A percentile compares a stretch with the other conserved stretches of the same genome.
Conservation (phyloP, 306 rosid species). For the Medicago truncatula region DNA sequence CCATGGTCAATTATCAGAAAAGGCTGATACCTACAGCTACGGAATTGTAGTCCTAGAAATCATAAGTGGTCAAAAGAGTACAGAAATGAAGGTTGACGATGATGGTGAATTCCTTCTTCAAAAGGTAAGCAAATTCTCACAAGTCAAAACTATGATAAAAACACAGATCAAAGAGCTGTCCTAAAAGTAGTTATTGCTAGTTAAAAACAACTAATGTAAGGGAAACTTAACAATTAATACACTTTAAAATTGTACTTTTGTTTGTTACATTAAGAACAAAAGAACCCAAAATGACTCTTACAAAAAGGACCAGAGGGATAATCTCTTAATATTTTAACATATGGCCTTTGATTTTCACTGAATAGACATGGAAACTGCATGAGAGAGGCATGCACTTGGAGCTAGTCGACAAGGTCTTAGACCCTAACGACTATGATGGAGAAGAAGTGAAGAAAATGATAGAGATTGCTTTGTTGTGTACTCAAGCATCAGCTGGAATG, state of each 20-base stretch:
- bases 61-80: conserved; percentile 61
- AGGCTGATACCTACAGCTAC: conserved; percentile 71
- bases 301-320: not conserved
- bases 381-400: conserved; percentile 52
- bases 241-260: too few species aligned
- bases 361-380: conserved; percentile 64
- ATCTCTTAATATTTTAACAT: not conserved
- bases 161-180: not conserved
- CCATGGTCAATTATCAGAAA: conserved; percentile 75
- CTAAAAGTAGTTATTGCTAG: not conserved
- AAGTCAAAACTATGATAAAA: not conserved
- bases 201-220: too few species aligned
- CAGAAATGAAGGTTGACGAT: conserved; percentile 43
- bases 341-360: conserved; percentile 18
- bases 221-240: too few species aligned
- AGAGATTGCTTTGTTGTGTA: conserved; percentile 66
- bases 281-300: not conserved
- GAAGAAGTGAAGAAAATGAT: conserved; percentile 60
- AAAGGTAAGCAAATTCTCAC: conserved; percentile 51
- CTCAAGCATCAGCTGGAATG: conserved; percentile 58
- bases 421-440: conserved; percentile 51
- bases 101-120: conserved; percentile 60
- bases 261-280: not conserved
- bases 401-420: conserved; percentile 55
- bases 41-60: conserved; percentile 75